A percentile compares a stretch with the other conserved stretches of the same genome.
These are phyloP conservation scores for Nannochloropsis salina DNA, from an alignment of 108 stramenopile species.

Conservation along the genomic window DNA sequence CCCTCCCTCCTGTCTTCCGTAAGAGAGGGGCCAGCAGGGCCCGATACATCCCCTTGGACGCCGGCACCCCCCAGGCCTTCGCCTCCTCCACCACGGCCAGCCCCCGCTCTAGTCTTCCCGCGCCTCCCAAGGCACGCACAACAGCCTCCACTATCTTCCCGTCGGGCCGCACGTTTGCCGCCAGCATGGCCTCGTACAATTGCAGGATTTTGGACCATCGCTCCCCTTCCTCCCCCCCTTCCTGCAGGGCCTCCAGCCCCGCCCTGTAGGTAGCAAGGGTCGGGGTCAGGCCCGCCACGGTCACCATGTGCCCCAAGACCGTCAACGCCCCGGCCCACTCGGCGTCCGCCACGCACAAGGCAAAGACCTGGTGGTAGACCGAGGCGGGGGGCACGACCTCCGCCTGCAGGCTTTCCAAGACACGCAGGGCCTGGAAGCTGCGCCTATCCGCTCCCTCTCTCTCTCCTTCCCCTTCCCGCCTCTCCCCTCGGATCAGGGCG, in stretches of 20 bases:
- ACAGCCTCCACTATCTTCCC: background rate
- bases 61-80: background rate
- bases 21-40: background rate
- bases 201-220: background rate
- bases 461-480: background rate
- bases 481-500: background rate
- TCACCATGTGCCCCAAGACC: background rate
- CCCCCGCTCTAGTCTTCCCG: background rate
- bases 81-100: background rate
- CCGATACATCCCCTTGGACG: background rate
- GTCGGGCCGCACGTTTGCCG: constrained; percentile 14
- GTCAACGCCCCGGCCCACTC: background rate
- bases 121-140: background rate
- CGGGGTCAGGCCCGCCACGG: background rate
- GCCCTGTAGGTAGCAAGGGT: background rate
- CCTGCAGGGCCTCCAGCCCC: background rate
- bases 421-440: background rate
- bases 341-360: background rate
- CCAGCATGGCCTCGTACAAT: background rate
- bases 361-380: background rate
- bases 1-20: background rate
- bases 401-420: background rate
- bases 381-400: background rate
- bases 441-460: background rate
- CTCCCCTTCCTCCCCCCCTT: background rate